phyloP scores from a whole-genome alignment of 169 alveolate genomes.

The Cardiosporidium cionae region DNA sequence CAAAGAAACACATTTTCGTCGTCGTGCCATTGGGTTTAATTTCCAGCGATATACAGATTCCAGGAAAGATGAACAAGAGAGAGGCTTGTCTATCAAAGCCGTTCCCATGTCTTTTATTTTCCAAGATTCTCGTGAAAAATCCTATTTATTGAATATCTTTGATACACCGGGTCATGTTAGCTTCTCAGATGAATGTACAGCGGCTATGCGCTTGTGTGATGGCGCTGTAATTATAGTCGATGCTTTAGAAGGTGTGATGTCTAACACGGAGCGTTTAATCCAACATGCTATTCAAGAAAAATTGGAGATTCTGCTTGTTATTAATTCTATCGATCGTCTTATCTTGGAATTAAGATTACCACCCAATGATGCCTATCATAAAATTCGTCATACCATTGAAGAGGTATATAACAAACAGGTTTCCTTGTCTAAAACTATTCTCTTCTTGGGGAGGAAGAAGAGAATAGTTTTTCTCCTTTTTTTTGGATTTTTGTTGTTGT shows the following conservation, averaged over 20 bases:
- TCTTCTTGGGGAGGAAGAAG: no score
- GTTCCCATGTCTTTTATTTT: conserved; percentile 91
- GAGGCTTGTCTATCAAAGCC: conserved; percentile 91
- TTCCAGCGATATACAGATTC: conserved; percentile 85
- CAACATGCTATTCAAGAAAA: conserved; percentile 63
- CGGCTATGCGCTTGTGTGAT: conserved; percentile 89
- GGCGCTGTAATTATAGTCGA: conserved; percentile 93
- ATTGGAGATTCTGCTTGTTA: conserved; percentile 54
- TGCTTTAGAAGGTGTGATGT: conserved; percentile 90
- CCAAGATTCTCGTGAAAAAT: conserved; percentile 72
- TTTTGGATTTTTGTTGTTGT: no score
- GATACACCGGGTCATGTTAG: conserved; percentile 81
- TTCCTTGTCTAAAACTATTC: no score
- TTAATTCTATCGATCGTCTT: conserved; percentile 93
- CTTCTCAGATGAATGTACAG: conserved; percentile 92
- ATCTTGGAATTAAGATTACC: conserved; percentile 93
- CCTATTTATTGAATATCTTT: conserved; percentile 37
- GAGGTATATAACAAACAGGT: no score
- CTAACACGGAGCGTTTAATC: conserved; percentile 80
- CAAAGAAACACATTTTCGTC: conserved; percentile 70
- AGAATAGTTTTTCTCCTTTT: no score
- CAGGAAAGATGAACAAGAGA: conserved; percentile 91
- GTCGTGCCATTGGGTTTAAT: neutral
- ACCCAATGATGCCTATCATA: conserved; percentile 97
- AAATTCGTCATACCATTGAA: conserved; percentile 71